Percentiles rank a stretch among this genome's conserved stretches.
These are phyloP conservation scores for Eremochloa ophiuroides DNA, from an alignment of 176 grass and related monocot species.

Conservation along the genomic window DNA sequence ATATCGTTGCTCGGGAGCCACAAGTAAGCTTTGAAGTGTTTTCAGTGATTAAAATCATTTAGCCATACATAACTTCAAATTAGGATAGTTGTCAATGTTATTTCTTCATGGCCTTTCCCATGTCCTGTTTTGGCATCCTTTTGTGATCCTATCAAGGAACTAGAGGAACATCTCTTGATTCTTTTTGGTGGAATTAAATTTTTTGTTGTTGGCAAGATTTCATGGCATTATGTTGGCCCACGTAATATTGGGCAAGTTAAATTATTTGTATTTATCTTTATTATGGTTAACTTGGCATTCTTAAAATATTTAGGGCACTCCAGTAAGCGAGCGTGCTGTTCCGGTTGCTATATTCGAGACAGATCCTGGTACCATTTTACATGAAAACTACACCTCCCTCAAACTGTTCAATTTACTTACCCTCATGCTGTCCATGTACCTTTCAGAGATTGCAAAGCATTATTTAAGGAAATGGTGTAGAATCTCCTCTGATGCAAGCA, in stretches of 20 bases:
- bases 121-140: not conserved
- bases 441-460: constrained; percentile 63
- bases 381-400: constrained; percentile 17
- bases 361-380: constrained; percentile 61
- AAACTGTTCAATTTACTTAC: constrained; percentile 30
- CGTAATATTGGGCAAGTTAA: constrained; percentile 20
- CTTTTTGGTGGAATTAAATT: constrained; percentile 24
- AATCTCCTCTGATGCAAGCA: constrained; percentile 71
- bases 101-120: not conserved
- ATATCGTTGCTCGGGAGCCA: constrained; percentile 87
- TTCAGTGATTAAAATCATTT: constrained; percentile 12
- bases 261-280: constrained; percentile 13
- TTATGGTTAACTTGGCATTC: constrained; percentile 31
- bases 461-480: constrained; percentile 97
- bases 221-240: constrained; percentile 7
- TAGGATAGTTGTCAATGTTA: not conserved
- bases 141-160: constrained; percentile 17
- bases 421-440: not conserved
- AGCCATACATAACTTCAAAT: not conserved
- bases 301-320: constrained; percentile 78
- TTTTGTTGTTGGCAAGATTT: not conserved
- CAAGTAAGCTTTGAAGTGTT: constrained; percentile 58
- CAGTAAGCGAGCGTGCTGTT: constrained; percentile 95
- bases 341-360: constrained; percentile 95
- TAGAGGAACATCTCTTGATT: constrained; percentile 10